Conservation (phyloP, 768 basidiomycete genomes). For the Lactifluus echinatus region DNA sequence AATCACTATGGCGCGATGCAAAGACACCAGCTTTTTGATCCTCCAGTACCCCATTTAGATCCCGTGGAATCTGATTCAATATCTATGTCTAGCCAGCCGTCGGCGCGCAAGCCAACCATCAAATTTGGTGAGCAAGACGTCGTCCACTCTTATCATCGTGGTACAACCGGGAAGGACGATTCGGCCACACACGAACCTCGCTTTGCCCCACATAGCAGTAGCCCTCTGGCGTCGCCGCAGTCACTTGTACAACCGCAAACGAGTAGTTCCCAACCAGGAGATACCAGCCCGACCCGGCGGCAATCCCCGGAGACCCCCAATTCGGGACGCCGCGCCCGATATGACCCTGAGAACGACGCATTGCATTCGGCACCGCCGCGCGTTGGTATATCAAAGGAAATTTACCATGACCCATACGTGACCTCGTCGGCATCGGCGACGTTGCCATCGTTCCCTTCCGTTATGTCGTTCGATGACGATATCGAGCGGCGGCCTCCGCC, state of each 20-base stretch:
- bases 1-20: slow-evolving; percentile 39
- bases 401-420: slow-evolving; percentile 11
- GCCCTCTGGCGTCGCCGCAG: slow-evolving; percentile 1
- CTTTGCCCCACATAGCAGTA: not conserved
- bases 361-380: slow-evolving; percentile 18
- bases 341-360: not conserved
- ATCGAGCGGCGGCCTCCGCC: slow-evolving; percentile 10
- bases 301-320: not conserved
- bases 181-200: slow-evolving; percentile 43
- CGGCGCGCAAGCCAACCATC: slow-evolving; percentile 44
- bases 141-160: slow-evolving; percentile 67
- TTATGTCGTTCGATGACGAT: not conserved
- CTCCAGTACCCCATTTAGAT: slow-evolving; percentile 52
- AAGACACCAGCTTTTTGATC: slow-evolving; percentile 83
- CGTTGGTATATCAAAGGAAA: not conserved
- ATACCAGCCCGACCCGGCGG: not conserved
- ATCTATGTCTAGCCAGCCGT: slow-evolving; percentile 27
- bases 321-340: not conserved
- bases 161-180: slow-evolving; percentile 28
- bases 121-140: slow-evolving; percentile 71
- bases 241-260: not conserved
- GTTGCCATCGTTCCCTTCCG: slow-evolving; percentile 6
- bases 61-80: slow-evolving; percentile 35
- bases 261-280: not conserved
- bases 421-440: not conserved